Conservation (phyloP, 345 rosid genomes). For the Lenwebbia sp. region DNA sequence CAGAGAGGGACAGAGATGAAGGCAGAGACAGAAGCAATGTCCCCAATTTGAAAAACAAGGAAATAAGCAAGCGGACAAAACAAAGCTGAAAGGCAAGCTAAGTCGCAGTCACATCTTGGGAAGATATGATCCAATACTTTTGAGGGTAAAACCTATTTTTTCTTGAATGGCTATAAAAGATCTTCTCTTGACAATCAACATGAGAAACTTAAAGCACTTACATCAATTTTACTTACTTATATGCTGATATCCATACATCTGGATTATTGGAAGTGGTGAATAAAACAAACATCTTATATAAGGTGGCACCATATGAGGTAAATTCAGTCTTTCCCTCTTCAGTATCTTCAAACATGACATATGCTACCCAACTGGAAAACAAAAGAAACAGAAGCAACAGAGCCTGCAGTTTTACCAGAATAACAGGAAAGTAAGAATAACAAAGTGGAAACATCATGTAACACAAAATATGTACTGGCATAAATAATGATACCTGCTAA, state of each 20-base stretch:
- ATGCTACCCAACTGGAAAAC: slow-evolving; percentile 90
- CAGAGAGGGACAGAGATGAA: background rate
- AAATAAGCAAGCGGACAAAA: background rate
- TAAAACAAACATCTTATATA: slow-evolving; percentile 83
- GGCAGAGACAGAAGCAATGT: background rate
- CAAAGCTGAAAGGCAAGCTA: background rate
- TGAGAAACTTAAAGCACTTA: background rate
- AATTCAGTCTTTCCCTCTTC: slow-evolving; percentile 57
- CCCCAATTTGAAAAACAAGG: background rate
- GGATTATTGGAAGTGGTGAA: slow-evolving; percentile 98
- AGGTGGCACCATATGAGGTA: slow-evolving; percentile 67
- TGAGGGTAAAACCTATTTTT: background rate
- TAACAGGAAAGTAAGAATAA: slow-evolving; percentile 4
- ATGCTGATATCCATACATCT: slow-evolving; percentile 97
- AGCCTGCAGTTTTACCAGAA: slow-evolving; percentile 51
- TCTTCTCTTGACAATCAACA: background rate
- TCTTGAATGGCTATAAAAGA: background rate
- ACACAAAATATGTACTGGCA: background rate
- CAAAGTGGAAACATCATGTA: background rate
- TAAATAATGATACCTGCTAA: background rate
- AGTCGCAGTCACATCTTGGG: background rate
- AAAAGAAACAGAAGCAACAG: slow-evolving; percentile 78
- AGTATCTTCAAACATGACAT: slow-evolving; percentile 95
- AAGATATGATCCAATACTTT: background rate
- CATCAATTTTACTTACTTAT: slow-evolving; percentile 56